Conservation (phyloP, 164 flowering plant genomes). For the Vitis riparia region DNA sequence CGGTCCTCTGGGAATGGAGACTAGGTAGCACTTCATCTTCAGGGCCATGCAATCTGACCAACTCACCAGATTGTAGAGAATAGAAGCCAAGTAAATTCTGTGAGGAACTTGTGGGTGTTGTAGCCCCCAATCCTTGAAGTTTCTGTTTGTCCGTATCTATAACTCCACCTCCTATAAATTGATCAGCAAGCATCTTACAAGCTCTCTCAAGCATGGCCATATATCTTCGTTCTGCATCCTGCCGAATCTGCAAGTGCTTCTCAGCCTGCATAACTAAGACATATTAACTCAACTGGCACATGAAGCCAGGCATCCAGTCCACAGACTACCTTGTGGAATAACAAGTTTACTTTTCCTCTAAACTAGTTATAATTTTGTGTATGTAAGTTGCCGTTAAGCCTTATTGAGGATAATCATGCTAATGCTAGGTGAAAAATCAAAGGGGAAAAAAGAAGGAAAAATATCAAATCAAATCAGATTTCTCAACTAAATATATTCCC, state of each 20-base stretch:
- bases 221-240: constrained; percentile 60
- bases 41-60: constrained; percentile 14
- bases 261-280: constrained; percentile 44
- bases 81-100: constrained; percentile 25
- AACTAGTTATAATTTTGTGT: too few species aligned
- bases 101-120: constrained; percentile 10
- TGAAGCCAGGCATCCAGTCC: not conserved
- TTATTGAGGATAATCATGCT: too few species aligned
- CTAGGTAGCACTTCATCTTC: constrained; percentile 24
- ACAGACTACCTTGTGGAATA: not conserved
- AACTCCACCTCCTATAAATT: constrained; percentile 39
- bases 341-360: too few species aligned
- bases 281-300: too few species aligned
- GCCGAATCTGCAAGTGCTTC: constrained; percentile 69
- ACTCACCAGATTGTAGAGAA: constrained; percentile 18
- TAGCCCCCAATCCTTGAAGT: constrained; percentile 13
- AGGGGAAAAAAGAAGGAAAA: not conserved
- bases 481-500: too few species aligned
- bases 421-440: too few species aligned
- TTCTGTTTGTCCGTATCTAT: constrained; percentile 21
- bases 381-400: too few species aligned
- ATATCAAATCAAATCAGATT: not conserved
- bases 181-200: constrained; percentile 64
- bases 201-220: constrained; percentile 67
- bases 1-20: constrained; percentile 30